Conservation (phyloP, 2,329 filamentous ascomycete species). For the Metarhizium humberi region DNA sequence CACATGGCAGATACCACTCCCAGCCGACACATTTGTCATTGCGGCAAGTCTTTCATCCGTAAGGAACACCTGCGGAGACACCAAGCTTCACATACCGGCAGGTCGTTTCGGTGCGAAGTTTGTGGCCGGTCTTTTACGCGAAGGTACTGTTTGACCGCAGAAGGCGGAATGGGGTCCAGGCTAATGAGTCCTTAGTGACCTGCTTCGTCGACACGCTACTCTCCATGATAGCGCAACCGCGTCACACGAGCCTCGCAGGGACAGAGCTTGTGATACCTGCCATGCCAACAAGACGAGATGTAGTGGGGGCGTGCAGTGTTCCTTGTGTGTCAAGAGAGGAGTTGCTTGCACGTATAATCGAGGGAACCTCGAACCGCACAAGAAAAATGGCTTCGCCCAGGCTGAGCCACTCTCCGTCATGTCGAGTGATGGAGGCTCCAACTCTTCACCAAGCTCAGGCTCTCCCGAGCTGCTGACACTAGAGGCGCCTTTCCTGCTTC, state of each 20-base stretch:
- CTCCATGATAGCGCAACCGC: slow-evolving; percentile 22
- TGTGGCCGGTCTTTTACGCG: slow-evolving; percentile 29
- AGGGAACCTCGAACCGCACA: not conserved
- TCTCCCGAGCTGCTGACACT: not conserved
- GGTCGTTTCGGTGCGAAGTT: slow-evolving; percentile 24
- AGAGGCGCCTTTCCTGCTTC: not conserved
- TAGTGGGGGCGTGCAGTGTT: slow-evolving; percentile 29
- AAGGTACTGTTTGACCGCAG: slow-evolving; percentile 16
- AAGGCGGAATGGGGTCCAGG: not conserved
- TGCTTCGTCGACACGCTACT: slow-evolving; percentile 27
- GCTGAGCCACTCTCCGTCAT: not conserved
- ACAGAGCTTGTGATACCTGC: slow-evolving; percentile 32
- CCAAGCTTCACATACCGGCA: slow-evolving; percentile 27
- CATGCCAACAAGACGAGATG: slow-evolving; percentile 37
- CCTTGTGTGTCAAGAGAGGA: slow-evolving; percentile 28
- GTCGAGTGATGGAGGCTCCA: not conserved
- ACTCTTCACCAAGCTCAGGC: not conserved
- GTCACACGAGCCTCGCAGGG: slow-evolving; percentile 22
- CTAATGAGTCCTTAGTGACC: slow-evolving; percentile 17
- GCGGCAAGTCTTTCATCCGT: slow-evolving; percentile 29
- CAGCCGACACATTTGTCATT: slow-evolving; percentile 26
- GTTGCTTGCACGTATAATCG: slow-evolving; percentile 28
- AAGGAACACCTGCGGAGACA: slow-evolving; percentile 31
- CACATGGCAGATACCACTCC: slow-evolving; percentile 4
- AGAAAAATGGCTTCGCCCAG: not conserved